Evolutionary conservation across 345 rosid genomes (phyloP), one percentile per base, ranked within the genome.

Genomic region (Streptanthus diversifolius): DNA sequence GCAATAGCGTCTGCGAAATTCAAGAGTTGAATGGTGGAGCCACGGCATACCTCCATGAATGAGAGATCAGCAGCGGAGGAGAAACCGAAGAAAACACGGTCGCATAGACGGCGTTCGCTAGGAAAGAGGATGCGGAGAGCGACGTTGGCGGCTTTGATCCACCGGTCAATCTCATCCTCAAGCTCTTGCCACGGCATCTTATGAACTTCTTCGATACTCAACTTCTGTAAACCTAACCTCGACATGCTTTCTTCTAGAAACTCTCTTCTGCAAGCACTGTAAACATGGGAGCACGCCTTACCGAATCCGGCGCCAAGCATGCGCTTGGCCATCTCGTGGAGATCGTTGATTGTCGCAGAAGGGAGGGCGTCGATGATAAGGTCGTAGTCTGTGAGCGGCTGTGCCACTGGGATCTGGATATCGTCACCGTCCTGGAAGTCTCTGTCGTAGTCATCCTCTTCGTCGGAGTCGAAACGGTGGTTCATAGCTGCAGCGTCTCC

Each of bases 41-140:
- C 95, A 6, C 97, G 91, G 63, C 95, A 91, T 12, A 89, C 96
- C 76, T 93, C 98, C 98, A 93, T 93, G 79, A 93, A 93, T 0
- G 96, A 87, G 29, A 86, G 77, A 72, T 91, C 96, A 4, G 90
- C 86, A 1, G 90, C 91, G 0, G 88, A 80, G 7, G 90, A 73
- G 52, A 87, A 84, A 10, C 95, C 92, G 11, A 83, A 80, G 66
- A 88, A 93, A 45, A 93, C 84, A 1, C 97, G 96, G 63, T 89
- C 96, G 19, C 97, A 93, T 70, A 93, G 78, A n/a, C 97, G 85
- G 2, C 98, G 87, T 78, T 93, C 98, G 58, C 97, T 91, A 2
- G 98, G 97, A 72, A 89, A 93, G 36, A 93, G 85, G 69, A 93
- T 88, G 8, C 91, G 84, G 2, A 93, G 81, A 7, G 85, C 80